These are phyloP conservation scores for Astrothelium subdiscretum DNA, from an alignment of 495 filamentous ascomycete genomes.

Conservation along the genomic window DNA sequence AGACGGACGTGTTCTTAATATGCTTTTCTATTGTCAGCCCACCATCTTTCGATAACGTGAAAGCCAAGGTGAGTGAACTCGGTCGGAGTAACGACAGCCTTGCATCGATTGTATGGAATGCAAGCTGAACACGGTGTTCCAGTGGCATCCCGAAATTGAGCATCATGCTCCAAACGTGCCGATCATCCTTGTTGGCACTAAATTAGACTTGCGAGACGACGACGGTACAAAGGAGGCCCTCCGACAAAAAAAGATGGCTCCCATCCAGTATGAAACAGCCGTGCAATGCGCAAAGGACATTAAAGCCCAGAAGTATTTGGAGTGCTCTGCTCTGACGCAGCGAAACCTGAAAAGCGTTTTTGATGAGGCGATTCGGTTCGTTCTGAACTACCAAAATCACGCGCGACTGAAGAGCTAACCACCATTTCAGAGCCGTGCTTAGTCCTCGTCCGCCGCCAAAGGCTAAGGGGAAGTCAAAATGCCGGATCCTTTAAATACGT, in stretches of 20 bases:
- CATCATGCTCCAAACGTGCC: slow-evolving; percentile 93
- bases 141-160: slow-evolving; percentile 96
- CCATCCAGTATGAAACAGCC: slow-evolving; percentile 82
- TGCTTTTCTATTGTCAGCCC: slow-evolving; percentile 98
- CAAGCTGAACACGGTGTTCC: slow-evolving; percentile 3
- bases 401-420: not conserved
- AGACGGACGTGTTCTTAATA: slow-evolving; percentile 96
- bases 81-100: not conserved
- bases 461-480: slow-evolving; percentile 57
- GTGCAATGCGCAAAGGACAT: slow-evolving; percentile 82
- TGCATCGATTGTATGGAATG: not conserved
- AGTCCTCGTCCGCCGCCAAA: slow-evolving; percentile 57
- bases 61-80: slow-evolving; percentile 61
- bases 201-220: slow-evolving; percentile 91
- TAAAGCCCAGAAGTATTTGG: slow-evolving; percentile 83
- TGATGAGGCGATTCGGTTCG: slow-evolving; percentile 89
- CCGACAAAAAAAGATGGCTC: slow-evolving; percentile 76
- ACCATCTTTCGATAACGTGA: slow-evolving; percentile 94
- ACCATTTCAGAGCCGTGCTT: slow-evolving; percentile 52
- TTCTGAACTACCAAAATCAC: not conserved
- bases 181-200: slow-evolving; percentile 95
- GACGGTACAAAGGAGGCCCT: slow-evolving; percentile 64
- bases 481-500: slow-evolving; percentile 57
- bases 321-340: slow-evolving; percentile 97
- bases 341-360: slow-evolving; percentile 95